Conservation (phyloP, 495 filamentous ascomycete genomes). For the Lineolata rhizophorae region DNA sequence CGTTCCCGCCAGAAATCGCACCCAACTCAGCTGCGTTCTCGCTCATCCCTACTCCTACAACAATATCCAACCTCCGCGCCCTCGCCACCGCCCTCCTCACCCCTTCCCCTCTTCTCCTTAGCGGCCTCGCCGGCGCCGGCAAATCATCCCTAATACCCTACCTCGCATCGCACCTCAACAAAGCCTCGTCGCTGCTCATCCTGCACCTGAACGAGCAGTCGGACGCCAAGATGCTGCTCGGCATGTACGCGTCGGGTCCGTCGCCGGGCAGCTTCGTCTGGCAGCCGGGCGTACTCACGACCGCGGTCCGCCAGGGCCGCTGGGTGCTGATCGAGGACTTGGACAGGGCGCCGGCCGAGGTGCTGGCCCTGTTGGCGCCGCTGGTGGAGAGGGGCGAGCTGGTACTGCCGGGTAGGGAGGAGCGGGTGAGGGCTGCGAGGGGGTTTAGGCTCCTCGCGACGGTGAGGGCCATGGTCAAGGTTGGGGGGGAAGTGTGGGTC, state of each 20-base stretch:
- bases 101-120: constrained; percentile 49
- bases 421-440: constrained; percentile 56
- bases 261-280: constrained; percentile 76
- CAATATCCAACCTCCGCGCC: constrained; percentile 39
- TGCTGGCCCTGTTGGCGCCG: constrained; percentile 75
- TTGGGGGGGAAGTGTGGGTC: constrained; percentile 40
- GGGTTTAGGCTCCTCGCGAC: constrained; percentile 86
- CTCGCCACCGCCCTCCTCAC: constrained; percentile 43
- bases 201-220: constrained; percentile 93
- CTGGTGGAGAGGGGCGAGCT: constrained; percentile 77
- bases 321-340: constrained; percentile 97
- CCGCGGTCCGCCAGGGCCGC: constrained; percentile 75
- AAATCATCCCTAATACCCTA: constrained; percentile 79
- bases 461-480: constrained; percentile 53
- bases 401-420: constrained; percentile 64
- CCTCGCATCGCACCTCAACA: constrained; percentile 52
- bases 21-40: not conserved
- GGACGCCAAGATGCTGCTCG: constrained; percentile 84
- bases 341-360: constrained; percentile 84
- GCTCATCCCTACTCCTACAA: constrained; percentile 52
- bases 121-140: constrained; percentile 68
- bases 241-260: constrained; percentile 70
- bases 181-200: constrained; percentile 57
- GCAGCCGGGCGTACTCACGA: constrained; percentile 84
- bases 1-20: constrained; percentile 18